A percentile compares a stretch with the other conserved stretches of the same genome.
Evolutionary conservation across 345 rosid genomes (phyloP).

Genomic region (Murraya koenigii): DNA sequence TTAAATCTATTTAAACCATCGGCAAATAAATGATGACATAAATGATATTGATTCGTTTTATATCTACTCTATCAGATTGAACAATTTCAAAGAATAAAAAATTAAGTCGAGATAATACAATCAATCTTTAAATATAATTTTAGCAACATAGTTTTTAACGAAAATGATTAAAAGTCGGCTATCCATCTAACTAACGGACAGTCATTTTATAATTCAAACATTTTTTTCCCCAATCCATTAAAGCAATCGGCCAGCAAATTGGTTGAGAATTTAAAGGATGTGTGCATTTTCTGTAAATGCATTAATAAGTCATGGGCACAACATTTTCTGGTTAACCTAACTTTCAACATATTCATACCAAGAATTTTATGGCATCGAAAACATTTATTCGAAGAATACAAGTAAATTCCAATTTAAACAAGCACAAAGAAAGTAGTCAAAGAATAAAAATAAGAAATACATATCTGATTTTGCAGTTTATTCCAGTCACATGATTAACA

Average conservation of each 20-base stretch:
- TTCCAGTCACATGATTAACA: not conserved
- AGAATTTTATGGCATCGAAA: not conserved
- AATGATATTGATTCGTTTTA: too few species aligned
- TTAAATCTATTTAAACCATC: too few species aligned
- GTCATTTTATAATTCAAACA: too few species aligned
- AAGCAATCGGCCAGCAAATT: not conserved
- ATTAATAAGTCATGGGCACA: not conserved
- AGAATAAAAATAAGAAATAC: too few species aligned
- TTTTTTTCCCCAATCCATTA: not conserved
- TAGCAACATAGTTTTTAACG: not conserved
- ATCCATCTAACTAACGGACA: not conserved
- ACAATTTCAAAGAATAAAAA: too few species aligned
- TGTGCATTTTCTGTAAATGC: not conserved
- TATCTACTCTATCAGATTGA: too few species aligned
- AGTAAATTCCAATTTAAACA: not conserved
- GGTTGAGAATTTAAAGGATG: not conserved
- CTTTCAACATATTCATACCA: not conserved
- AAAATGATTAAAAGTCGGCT: not conserved
- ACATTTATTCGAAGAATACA: not conserved
- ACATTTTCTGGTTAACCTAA: constrained; percentile 1
- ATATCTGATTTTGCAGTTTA: not conserved
- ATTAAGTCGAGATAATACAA: too few species aligned
- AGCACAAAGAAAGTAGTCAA: not conserved
- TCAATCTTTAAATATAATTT: too few species aligned
- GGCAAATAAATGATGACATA: too few species aligned